phyloP scores from a whole-genome alignment of 2,329 filamentous ascomycete species.

The Colletotrichum cuscutae region DNA sequence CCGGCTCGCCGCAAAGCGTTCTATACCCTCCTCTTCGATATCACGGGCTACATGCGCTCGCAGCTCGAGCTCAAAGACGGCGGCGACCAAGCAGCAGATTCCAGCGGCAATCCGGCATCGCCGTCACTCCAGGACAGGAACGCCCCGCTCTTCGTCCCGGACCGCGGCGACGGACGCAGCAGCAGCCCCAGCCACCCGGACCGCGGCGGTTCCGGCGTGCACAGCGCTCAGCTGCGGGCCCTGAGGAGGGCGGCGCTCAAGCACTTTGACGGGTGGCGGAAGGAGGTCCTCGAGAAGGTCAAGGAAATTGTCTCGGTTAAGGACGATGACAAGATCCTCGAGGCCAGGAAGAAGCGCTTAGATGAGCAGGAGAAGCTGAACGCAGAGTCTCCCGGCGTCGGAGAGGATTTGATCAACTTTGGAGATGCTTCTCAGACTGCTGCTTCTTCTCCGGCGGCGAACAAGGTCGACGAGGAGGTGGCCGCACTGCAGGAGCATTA shows the following conservation, averaged over 20 bases:
- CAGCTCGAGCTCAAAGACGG: conserved; percentile 55
- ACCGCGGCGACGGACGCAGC: conserved; percentile 14
- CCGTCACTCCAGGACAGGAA: not conserved
- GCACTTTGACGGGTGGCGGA: conserved; percentile 83
- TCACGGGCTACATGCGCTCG: conserved; percentile 64
- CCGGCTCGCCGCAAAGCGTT: conserved; percentile 61
- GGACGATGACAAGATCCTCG: conserved; percentile 58
- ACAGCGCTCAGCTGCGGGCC: conserved; percentile 37
- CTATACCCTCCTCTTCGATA: conserved; percentile 60
- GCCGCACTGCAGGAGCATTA: conserved; percentile 62
- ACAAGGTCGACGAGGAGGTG: conserved; percentile 51
- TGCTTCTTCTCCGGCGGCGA: conserved; percentile 14
- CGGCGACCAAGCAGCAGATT: conserved; percentile 7
- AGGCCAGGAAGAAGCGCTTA: conserved; percentile 57
- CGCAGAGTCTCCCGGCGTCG: conserved; percentile 46
- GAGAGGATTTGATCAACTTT: conserved; percentile 54
- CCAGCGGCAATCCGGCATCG: not conserved
- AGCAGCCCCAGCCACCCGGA: conserved; percentile 30
- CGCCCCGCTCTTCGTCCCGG: conserved; percentile 39
- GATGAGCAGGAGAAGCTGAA: conserved; percentile 52
- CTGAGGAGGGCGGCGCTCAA: conserved; percentile 66
- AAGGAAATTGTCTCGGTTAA: conserved; percentile 71
- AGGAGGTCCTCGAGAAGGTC: conserved; percentile 74
- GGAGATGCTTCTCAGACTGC: conserved; percentile 41
- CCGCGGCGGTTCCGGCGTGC: conserved; percentile 33